Evolutionary conservation across 345 rosid genomes (phyloP), one percentile per base, ranked within the genome.

Genomic region (Bruguiera parviflora): DNA sequence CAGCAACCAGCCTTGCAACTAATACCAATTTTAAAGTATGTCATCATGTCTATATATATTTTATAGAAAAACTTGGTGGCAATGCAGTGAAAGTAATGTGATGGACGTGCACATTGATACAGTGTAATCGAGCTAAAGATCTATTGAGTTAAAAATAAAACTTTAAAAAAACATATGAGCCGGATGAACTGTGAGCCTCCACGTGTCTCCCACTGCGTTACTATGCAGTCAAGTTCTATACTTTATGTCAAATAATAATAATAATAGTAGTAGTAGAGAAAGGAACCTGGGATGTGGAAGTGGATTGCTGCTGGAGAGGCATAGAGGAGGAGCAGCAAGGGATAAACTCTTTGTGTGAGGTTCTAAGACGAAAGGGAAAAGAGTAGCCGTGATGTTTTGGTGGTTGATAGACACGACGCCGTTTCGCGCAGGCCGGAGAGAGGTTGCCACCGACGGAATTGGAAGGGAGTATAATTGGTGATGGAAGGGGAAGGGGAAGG

Each of bases 1-100:
- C 28, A 72, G 31, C 73, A 89, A 81, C 71, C 77, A 63, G 75
- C 81, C 85, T 75, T 79, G 88, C 78, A 84, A 70, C 84, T 84
- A 72, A 77, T 7, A 53, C 37, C 37, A 33, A 33, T 33, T 33
- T 33, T 7, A 33, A 33, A 33, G 10, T 1, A 33, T 33, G 9
- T 33, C 9, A 2, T 33, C 37, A 8, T 33, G 9, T 33, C 37
- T 33, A 7, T 33, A 33, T 33, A 32, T 32, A 5, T 32, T 32
- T 32, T 5, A 32, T 6, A 5, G 35, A 32, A 32, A 32, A 32
- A 32, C 35, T 27, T 27, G 28, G 28, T 27, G 28, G 2, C 28
- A 27, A 27, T 1, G 28, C 28, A 27, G 28, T 27, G 28, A 1
- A 27, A 27, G 28, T 27, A 27, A 27, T 27, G 28, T 27, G 28